Conservation (phyloP, 2,329 filamentous ascomycete species). For the Phyllachora maydis region DNA sequence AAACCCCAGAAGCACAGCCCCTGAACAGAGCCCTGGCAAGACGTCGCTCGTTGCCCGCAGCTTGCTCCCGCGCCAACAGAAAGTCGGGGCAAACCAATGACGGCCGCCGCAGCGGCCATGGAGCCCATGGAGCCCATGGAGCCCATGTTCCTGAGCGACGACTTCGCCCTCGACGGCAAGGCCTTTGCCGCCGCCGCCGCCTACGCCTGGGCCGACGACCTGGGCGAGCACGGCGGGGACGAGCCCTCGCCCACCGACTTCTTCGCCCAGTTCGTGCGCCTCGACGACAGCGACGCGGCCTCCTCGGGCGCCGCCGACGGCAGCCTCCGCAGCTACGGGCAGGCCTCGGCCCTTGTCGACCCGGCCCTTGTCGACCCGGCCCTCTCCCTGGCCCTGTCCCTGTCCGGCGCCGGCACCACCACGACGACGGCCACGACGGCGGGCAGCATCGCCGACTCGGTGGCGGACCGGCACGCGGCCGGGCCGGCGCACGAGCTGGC, state of each 20-base stretch:
- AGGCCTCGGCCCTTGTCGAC: neutral
- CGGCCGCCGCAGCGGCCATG: too few relatives aligned
- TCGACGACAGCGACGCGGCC: conserved; percentile 1
- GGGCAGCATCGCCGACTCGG: neutral
- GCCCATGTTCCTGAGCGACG: conserved; percentile 1
- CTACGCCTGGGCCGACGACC: conserved; percentile 1
- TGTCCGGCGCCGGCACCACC: neutral
- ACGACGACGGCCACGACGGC: neutral
- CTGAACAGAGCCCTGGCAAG: too few relatives aligned
- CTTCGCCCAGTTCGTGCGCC: conserved; percentile 2
- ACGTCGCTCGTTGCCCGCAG: too few relatives aligned
- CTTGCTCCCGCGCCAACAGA: too few relatives aligned
- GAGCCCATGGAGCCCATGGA: too few relatives aligned
- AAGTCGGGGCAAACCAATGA: too few relatives aligned
- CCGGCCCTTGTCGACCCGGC: conserved; percentile 1
- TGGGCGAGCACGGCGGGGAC: too few relatives aligned
- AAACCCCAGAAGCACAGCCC: too few relatives aligned
- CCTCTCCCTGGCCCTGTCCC: neutral
- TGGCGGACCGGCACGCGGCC: neutral
- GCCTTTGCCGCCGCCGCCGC: too few relatives aligned
- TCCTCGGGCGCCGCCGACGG: conserved; percentile 1
- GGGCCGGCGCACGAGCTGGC: conserved; percentile 1
- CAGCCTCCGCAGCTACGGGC: conserved; percentile 1
- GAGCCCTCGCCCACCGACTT: conserved; percentile 1
- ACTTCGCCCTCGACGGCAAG: too few relatives aligned